Evolutionary conservation across 2,329 filamentous ascomycete genomes (phyloP).

Genomic region (Colletotrichum phormii): DNA sequence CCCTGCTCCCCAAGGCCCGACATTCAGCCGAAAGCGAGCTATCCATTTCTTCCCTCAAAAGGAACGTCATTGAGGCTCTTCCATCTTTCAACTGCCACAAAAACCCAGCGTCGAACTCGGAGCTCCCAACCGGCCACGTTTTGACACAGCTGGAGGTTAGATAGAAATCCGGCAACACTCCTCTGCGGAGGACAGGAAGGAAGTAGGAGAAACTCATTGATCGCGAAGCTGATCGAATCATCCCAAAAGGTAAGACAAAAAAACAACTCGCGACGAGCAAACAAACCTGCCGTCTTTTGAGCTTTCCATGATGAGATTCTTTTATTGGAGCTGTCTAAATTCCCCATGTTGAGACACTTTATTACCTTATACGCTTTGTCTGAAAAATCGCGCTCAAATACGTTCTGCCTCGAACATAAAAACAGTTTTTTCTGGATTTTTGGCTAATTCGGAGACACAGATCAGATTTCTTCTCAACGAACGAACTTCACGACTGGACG

Average conservation of each 20-base stretch:
- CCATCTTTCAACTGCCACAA: not conserved
- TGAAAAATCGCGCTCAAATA: conserved; percentile 47
- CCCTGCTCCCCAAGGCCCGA: conserved; percentile 17
- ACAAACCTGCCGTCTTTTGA: not conserved
- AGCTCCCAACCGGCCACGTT: conserved; percentile 10
- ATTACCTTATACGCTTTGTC: conserved; percentile 66
- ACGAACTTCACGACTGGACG: not conserved
- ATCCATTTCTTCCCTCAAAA: conserved; percentile 2
- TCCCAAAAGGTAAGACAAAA: conserved; percentile 23
- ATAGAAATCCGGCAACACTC: not conserved
- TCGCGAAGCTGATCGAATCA: not conserved
- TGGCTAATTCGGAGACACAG: conserved; percentile 32
- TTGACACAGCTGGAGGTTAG: not conserved
- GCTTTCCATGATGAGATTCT: conserved; percentile 54
- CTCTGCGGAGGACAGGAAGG: not conserved
- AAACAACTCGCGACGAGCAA: conserved; percentile 10
- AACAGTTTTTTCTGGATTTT: conserved; percentile 12
- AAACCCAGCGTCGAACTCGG: not conserved
- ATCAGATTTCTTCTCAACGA: conserved; percentile 13
- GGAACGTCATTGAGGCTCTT: conserved; percentile 24
- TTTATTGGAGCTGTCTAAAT: conserved; percentile 85
- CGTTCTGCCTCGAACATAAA: not conserved
- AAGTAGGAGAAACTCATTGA: not conserved
- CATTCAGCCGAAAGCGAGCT: conserved; percentile 21
- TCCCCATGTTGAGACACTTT: conserved; percentile 69